Conservation (phyloP, 1,284 basidiomycete genomes). For the Omphalotus olearius region DNA sequence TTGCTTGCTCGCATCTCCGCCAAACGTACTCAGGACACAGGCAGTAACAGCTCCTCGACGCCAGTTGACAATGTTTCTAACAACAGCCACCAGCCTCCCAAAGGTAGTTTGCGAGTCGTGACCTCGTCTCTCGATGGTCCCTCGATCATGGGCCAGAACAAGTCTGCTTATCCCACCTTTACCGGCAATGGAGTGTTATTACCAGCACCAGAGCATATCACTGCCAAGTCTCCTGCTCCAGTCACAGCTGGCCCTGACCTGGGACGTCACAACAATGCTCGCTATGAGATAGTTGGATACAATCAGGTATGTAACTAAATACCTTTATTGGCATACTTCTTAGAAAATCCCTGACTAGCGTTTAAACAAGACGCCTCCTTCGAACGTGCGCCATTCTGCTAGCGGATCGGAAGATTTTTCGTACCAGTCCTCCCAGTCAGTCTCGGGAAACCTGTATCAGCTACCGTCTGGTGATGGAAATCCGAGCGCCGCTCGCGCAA, state of each 20-base stretch:
- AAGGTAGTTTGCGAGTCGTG: constrained; percentile 65
- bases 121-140: constrained; percentile 60
- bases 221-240: constrained; percentile 68
- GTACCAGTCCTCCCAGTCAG: constrained; percentile 47
- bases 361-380: constrained; percentile 41
- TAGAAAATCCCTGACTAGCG: constrained; percentile 32
- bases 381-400: constrained; percentile 65
- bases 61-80: constrained; percentile 40
- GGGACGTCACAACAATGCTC: constrained; percentile 64
- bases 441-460: constrained; percentile 43
- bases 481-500: constrained; percentile 37
- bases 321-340: constrained; percentile 8
- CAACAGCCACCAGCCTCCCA: constrained; percentile 55
- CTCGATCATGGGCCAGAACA: constrained; percentile 64
- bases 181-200: constrained; percentile 68
- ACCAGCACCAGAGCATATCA: constrained; percentile 53
- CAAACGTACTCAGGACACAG: constrained; percentile 52
- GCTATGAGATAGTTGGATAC: constrained; percentile 67
- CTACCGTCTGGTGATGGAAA: constrained; percentile 37
- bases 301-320: constrained; percentile 46
- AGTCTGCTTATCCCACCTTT: constrained; percentile 77
- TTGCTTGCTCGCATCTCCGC: constrained; percentile 69
- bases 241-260: constrained; percentile 80
- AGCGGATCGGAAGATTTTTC: constrained; percentile 64
- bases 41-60: constrained; percentile 31